Evolutionary conservation across 129 eudicot species (phyloP).

Genomic region (Glebionis coronaria): DNA sequence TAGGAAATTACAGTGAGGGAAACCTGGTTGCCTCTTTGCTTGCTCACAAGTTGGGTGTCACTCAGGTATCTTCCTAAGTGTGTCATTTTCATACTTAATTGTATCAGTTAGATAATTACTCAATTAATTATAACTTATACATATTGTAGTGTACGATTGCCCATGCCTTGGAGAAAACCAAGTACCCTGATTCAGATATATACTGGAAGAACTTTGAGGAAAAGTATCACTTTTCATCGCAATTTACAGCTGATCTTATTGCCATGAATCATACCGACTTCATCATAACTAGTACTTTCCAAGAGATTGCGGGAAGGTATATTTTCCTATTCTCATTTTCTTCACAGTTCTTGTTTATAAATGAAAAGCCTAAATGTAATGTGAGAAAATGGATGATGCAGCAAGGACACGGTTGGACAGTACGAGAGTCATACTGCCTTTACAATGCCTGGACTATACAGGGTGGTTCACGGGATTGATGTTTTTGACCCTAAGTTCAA

Average conservation of each 20-base stretch:
- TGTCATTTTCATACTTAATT: too few species aligned
- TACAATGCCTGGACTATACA: conserved; percentile 92
- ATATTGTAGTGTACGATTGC: conserved; percentile 80
- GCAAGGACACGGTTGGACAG: conserved; percentile 94
- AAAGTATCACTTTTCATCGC: conserved; percentile 84
- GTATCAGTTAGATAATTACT: too few species aligned
- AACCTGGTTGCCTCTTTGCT: conserved; percentile 86
- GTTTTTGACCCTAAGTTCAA: conserved; percentile 91
- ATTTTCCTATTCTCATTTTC: too few species aligned
- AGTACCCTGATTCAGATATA: conserved; percentile 91
- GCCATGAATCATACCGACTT: conserved; percentile 95
- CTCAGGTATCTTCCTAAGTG: conserved; percentile 49
- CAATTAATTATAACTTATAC: too few species aligned
- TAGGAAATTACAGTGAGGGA: conserved; percentile 94
- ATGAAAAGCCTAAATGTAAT: too few species aligned
- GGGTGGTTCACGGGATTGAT: conserved; percentile 90
- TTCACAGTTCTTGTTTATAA: too few species aligned
- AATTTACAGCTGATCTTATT: conserved; percentile 87
- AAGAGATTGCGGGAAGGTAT: conserved; percentile 94
- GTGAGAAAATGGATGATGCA: conserved; percentile 17
- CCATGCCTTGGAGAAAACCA: conserved; percentile 90
- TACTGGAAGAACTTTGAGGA: conserved; percentile 78
- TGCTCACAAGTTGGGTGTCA: conserved; percentile 88
- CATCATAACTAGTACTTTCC: conserved; percentile 96
- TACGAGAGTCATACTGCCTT: conserved; percentile 90